Base-by-base conservation (phyloP, 2,329 filamentous ascomycete genomes). In the Penicillium capsulatum region DNA sequence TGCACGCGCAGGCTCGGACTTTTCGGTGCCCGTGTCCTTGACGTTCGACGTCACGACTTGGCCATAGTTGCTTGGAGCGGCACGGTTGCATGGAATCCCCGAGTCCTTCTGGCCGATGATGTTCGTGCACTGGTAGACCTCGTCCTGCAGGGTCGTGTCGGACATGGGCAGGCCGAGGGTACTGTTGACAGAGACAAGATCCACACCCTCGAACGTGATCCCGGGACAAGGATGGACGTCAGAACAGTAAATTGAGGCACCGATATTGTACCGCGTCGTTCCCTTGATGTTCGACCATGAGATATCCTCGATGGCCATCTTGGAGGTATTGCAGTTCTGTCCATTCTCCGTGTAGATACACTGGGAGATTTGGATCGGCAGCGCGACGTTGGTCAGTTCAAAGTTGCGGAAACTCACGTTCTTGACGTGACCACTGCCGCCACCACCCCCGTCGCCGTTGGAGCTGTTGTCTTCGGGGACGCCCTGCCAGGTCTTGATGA, bases 251-350 rank as follows among this genome's bases (percentile, higher is more conserved):
- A 74, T 70, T 3, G 66, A 70, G 5, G 65, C 64, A 2, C 66
- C 72, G 15, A 74, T 64, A 48, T 75, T 74, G 46, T 73, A 74
- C 20, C 67, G 57, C 41, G 64, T 68, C 2, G 72, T 75, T 4
- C 72, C 72, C 2, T 67, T 70, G 36, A 75, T 65, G 48, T 75
- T 76, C 40, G 70, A 63, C 69, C 70, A 74, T 27, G 61, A 68
- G 16, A 75, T 57, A 46, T 75, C 69, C 26, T 59, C 60, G 40
- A 75, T 74, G 35, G 67, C 57, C 28, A 72, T 55, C 30, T 64
- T 60, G 22, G 61, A 67, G 11, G 50, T 54, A 47, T 71, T 68
- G 56, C 68, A 71, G 39, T 44, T 46, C 15, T 45, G 38, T 7
- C 37, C 40, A 30, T 47, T 45, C 32, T 50, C 46, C 5, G 39